phyloP scores from a whole-genome alignment of 768 basidiomycete genomes.

The Hemileccinum rubropunctum region DNA sequence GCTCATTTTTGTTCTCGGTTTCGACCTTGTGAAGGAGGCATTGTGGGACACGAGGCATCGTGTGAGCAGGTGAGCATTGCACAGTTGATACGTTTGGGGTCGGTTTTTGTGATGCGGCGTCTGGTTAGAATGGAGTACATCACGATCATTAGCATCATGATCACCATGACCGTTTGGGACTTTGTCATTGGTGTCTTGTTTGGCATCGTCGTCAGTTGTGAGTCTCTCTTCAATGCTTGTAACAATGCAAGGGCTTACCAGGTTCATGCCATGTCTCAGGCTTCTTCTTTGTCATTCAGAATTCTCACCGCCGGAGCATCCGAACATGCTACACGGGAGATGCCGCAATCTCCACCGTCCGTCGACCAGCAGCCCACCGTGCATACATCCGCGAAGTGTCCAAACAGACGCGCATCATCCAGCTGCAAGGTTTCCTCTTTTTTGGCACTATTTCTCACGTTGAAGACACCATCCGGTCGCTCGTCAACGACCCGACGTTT shows the following conservation, averaged over 20 bases:
- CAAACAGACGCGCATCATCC: constrained; percentile 84
- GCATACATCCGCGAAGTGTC: constrained; percentile 92
- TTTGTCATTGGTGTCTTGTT: constrained; percentile 93
- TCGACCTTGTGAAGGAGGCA: constrained; percentile 94
- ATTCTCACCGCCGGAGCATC: constrained; percentile 82
- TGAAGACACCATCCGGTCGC: constrained; percentile 78
- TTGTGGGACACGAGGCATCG: constrained; percentile 93
- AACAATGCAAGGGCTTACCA: neutral
- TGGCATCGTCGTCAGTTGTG: constrained; percentile 89
- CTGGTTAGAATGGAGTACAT: constrained; percentile 66
- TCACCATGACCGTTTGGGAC: constrained; percentile 92
- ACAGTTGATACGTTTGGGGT: neutral
- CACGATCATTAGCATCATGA: constrained; percentile 81
- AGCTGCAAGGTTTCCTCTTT: constrained; percentile 90
- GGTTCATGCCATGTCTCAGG: constrained; percentile 38
- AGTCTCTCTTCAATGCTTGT: constrained; percentile 22
- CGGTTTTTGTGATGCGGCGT: constrained; percentile 1
- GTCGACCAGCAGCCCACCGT: constrained; percentile 82
- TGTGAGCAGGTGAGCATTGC: constrained; percentile 60
- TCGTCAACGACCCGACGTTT: constrained; percentile 73
- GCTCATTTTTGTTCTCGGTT: constrained; percentile 90
- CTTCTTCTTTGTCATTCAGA: constrained; percentile 96
- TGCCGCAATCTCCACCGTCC: constrained; percentile 84
- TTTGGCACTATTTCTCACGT: constrained; percentile 91
- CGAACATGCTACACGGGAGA: constrained; percentile 81